Evolutionary conservation across 2,329 filamentous ascomycete genomes (phyloP).

Genomic region (Xylaria digitata): DNA sequence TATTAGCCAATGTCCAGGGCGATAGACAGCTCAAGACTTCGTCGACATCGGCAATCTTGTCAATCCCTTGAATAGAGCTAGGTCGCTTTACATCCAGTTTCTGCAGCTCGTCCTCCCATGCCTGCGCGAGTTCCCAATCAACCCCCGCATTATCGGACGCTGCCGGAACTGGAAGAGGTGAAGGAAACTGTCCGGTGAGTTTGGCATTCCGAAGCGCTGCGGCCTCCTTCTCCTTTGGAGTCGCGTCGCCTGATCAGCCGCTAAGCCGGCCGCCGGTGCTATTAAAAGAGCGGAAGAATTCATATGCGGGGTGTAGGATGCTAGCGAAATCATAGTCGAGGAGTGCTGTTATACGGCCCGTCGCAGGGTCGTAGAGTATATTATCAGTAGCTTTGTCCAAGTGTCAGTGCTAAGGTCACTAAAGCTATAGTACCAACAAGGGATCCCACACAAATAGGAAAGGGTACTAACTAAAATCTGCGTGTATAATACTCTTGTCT

Average conservation of each 20-base stretch:
- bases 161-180: constrained; percentile 4
- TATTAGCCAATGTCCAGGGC: constrained; percentile 15
- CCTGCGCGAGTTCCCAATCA: constrained; percentile 27
- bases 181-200: constrained; percentile 13
- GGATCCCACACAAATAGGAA: constrained; percentile 1
- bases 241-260: constrained; percentile 13
- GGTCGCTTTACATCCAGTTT: constrained; percentile 14
- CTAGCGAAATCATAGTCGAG: constrained; percentile 26
- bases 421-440: not conserved
- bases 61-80: constrained; percentile 16
- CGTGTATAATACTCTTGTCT: constrained; percentile 17
- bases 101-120: constrained; percentile 23
- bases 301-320: constrained; percentile 19
- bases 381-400: constrained; percentile 24
- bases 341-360: constrained; percentile 25
- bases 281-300: constrained; percentile 22
- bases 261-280: constrained; percentile 10
- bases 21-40: constrained; percentile 13
- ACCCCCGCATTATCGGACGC: constrained; percentile 2
- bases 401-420: constrained; percentile 3
- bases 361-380: constrained; percentile 18
- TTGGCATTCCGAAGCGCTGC: constrained; percentile 16
- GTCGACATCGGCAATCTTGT: constrained; percentile 26
- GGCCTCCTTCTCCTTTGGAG: constrained; percentile 9
- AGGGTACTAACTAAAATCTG: constrained; percentile 27